Percentiles rank a stretch among this genome's conserved stretches.
These are phyloP conservation scores for Crataegus laevigata DNA, from an alignment of 306 rosid species.

Conservation along the genomic window DNA sequence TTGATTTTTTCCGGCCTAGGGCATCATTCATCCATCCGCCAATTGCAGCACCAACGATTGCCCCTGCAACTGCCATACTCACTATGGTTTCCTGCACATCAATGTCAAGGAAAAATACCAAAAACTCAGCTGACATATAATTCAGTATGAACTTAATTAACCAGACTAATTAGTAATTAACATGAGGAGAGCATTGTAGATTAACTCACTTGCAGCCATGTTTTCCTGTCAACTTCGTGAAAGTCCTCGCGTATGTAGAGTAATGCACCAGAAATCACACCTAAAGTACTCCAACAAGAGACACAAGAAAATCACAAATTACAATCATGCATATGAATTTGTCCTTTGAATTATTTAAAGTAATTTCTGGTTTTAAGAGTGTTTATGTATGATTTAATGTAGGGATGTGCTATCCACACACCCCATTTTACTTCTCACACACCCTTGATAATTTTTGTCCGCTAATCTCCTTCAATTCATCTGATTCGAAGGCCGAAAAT, in stretches of 20 bases:
- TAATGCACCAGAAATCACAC: constrained; percentile 92
- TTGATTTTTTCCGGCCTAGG: constrained; percentile 54
- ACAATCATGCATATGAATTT: background rate
- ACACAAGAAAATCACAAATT: background rate
- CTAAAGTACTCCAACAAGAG: constrained; percentile 4
- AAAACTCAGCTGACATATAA: background rate
- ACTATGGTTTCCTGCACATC: constrained; percentile 66
- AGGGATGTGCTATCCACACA: no score
- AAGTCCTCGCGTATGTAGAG: constrained; percentile 74
- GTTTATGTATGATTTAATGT: background rate
- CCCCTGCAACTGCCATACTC: constrained; percentile 86
- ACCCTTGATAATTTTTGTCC: no score
- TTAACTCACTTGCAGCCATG: constrained; percentile 65
- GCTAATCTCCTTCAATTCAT: no score
- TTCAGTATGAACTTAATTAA: background rate
- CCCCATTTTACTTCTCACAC: no score
- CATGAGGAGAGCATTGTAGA: background rate
- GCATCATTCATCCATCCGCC: constrained; percentile 85
- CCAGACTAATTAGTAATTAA: background rate
- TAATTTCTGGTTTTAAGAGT: background rate
- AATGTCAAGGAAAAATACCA: background rate
- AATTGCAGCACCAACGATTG: constrained; percentile 84
- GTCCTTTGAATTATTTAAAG: background rate
- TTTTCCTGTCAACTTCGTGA: constrained; percentile 45
- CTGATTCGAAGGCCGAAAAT: no score